Conservation (phyloP, 805 yeast species). For the Brettanomyces bruxellensis region DNA sequence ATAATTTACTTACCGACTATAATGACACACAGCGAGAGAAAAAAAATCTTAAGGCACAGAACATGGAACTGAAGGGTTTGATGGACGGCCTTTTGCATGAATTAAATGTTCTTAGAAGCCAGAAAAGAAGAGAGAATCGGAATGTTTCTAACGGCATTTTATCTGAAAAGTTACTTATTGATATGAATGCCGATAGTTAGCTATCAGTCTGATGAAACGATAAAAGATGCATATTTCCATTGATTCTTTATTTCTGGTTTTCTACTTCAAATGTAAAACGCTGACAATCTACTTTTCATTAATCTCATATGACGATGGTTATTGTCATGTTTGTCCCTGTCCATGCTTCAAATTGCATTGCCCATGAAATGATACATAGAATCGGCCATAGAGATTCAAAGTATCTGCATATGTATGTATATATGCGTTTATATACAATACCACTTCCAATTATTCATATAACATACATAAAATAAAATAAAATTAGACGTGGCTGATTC, state of each 20-base stretch:
- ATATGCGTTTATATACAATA: not conserved
- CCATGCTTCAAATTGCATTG: too few species aligned
- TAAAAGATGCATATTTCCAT: too few species aligned
- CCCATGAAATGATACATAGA: too few species aligned
- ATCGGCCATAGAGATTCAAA: too few species aligned
- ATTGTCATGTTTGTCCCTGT: too few species aligned
- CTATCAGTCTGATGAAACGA: not conserved
- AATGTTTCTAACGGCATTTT: constrained; percentile 3
- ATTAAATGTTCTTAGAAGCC: constrained; percentile 10
- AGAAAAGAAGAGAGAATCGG: constrained; percentile 16
- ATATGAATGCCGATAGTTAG: not conserved
- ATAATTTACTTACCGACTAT: constrained; percentile 11
- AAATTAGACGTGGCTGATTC: too few species aligned
- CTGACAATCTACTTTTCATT: too few species aligned
- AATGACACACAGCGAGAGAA: constrained; percentile 17
- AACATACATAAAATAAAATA: too few species aligned
- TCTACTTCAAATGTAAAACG: too few species aligned
- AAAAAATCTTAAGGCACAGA: constrained; percentile 12
- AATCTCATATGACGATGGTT: too few species aligned
- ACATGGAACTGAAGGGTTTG: constrained; percentile 18
- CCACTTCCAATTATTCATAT: too few species aligned
- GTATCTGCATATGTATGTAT: not conserved
- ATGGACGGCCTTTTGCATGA: constrained; percentile 17
- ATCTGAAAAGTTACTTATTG: not conserved
- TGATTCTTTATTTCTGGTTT: too few species aligned